phyloP scores from a whole-genome alignment of 306 rosid species.

The Cucumis hystrix region DNA sequence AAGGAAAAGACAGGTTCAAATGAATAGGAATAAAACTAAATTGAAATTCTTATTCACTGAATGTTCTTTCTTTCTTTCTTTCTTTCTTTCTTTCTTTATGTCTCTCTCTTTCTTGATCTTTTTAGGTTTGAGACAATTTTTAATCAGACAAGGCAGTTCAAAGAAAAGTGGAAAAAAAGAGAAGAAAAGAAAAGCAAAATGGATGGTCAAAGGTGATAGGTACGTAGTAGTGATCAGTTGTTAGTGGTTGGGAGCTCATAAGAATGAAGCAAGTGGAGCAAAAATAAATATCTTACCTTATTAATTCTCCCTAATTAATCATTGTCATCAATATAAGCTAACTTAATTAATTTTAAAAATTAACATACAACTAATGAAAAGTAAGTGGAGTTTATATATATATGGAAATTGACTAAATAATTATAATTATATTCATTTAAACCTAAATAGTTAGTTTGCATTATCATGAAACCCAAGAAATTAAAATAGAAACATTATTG shows the following conservation, averaged over 20 bases:
- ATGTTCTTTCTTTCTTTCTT: too few species aligned
- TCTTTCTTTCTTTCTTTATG: not conserved
- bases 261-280: too few species aligned
- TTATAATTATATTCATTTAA: too few species aligned
- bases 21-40: not conserved
- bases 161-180: not conserved
- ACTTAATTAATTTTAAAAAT: too few species aligned
- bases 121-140: not conserved
- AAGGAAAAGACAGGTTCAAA: conserved; percentile 2
- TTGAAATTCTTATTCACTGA: not conserved
- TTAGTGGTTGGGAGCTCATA: too few species aligned
- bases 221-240: not conserved
- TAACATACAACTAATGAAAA: too few species aligned
- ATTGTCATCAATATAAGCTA: too few species aligned
- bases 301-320: too few species aligned
- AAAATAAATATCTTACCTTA: too few species aligned
- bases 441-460: not conserved
- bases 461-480: not conserved
- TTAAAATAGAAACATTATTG: not conserved
- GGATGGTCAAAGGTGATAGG: not conserved
- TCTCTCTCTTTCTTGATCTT: not conserved
- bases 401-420: too few species aligned
- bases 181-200: not conserved
- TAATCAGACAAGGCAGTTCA: not conserved
- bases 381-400: too few species aligned